Base-by-base conservation (phyloP, 1,284 basidiomycete species). In the Melampsora larici-populina region DNA sequence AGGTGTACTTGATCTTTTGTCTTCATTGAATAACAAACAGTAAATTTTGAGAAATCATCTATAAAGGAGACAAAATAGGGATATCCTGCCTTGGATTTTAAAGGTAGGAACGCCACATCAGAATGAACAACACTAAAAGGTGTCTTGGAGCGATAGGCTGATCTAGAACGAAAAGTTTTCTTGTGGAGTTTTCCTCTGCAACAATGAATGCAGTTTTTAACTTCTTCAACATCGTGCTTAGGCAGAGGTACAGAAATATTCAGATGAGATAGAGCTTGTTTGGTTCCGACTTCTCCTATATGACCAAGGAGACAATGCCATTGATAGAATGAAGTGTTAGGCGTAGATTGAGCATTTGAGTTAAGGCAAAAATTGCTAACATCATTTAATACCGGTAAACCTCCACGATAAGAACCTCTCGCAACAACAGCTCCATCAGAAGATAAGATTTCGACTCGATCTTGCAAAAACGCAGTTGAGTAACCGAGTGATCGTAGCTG, bases 31-130 rank as follows among this genome's bases (percentile, higher is more conserved):
- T 31, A 72, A n/a, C 60, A 13, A 1, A 33, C 31, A 31, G 48
- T 21, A 48, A 2, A 72, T 48, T 72, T 72, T n/a, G 70, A 72
- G 49, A 17, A 72, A 43, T 72, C 60, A 43, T 72, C 60, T 3
- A 72, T 49, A n/a, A 72, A 72, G 1, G 70, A 63, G 4, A 72
- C 40, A 48, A 63, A 64, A 40, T 72, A 72, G 8, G 48, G 58
- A 49, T 9, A 64, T 21, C 60, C 60, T n/a, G 40, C n/a, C 21
- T 46, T n/a, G 13, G 60, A 72, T 4, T 26, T n/a, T n/a, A n/a
- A n/a, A n/a, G n/a, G n/a, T n/a, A n/a, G n/a, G n/a, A n/a, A n/a
- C n/a, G n/a, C n/a, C 6, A 72, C 51, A 60, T 72, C 58, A 4
- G 70, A 72, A 43, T 72, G 70, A 9, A 72, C 46, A 26, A 72